phyloP scores from a whole-genome alignment of 805 yeast species.

The Komagataella ulmi region DNA sequence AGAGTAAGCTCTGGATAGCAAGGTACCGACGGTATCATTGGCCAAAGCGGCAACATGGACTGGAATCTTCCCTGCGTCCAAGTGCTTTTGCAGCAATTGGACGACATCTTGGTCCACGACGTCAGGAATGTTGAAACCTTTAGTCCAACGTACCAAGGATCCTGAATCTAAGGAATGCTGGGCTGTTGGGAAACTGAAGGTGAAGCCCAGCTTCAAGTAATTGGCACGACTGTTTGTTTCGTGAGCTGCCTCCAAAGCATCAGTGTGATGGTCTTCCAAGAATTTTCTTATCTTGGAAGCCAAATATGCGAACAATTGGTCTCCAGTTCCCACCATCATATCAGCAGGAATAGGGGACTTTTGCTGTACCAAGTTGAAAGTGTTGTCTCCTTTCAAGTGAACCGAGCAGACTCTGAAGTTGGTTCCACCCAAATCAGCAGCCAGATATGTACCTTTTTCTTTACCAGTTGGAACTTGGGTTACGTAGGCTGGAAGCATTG shows the following conservation, averaged over 20 bases:
- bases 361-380: conserved; percentile 63
- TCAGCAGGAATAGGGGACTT: conserved; percentile 73
- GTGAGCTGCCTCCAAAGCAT: conserved; percentile 2
- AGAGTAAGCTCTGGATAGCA: conserved; percentile 76
- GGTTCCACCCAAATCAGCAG: conserved; percentile 95
- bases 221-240: conserved; percentile 10
- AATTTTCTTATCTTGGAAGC: conserved; percentile 61
- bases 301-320: conserved; percentile 59
- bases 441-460: conserved; percentile 72
- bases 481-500: conserved; percentile 91
- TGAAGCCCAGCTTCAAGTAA: conserved; percentile 70
- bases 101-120: conserved; percentile 81
- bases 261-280: conserved; percentile 48
- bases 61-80: conserved; percentile 46
- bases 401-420: conserved; percentile 93
- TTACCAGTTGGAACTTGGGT: conserved; percentile 76
- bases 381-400: conserved; percentile 58
- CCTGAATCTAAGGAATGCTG: conserved; percentile 77
- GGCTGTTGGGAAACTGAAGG: conserved; percentile 86
- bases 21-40: conserved; percentile 92
- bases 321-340: conserved; percentile 47
- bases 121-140: conserved; percentile 82
- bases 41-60: conserved; percentile 78
- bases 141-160: conserved; percentile 86
- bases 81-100: conserved; percentile 50